These are phyloP conservation scores for Rhizopus arrhizus DNA, from an alignment of 371 early-diverging fungal genomes.

Conservation along the genomic window DNA sequence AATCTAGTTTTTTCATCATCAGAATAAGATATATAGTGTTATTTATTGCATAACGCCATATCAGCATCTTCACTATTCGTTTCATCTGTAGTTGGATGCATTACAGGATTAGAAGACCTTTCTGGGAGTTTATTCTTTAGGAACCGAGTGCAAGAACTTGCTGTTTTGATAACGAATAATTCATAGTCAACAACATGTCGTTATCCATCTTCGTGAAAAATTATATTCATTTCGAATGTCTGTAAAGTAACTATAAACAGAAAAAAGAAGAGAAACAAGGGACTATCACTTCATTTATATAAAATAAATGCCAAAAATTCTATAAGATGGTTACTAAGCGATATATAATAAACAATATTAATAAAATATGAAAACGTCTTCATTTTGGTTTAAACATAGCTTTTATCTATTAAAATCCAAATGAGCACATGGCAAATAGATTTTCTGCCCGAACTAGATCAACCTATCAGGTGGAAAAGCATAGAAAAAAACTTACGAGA, in stretches of 20 bases:
- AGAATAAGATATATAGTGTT: conserved; percentile 18
- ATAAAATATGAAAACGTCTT: conserved; percentile 9
- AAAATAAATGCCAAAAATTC: conserved; percentile 1
- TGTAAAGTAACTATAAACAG: conserved; percentile 1
- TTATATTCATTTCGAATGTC: conserved; percentile 1
- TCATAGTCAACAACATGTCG: conserved; percentile 19
- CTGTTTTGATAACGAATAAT: conserved; percentile 14
- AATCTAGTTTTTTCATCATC: conserved; percentile 8
- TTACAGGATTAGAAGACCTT: conserved; percentile 2
- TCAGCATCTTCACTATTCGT: conserved; percentile 3
- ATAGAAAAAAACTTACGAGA: too few species aligned
- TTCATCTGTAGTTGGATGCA: background rate
- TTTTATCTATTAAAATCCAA: too few species aligned
- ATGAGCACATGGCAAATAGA: too few species aligned
- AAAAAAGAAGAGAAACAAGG: conserved; percentile 1
- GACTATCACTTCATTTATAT: conserved; percentile 8
- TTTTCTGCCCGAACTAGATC: too few species aligned
- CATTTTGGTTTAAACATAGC: conserved; percentile 1
- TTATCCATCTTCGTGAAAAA: conserved; percentile 15
- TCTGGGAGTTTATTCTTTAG: conserved; percentile 1
- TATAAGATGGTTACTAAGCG: conserved; percentile 4
- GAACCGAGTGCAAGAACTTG: background rate
- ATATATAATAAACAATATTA: conserved; percentile 8
- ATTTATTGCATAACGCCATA: conserved; percentile 15
- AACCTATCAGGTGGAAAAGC: too few species aligned